Conservation (phyloP, 306 rosid genomes). For the Vachellia pachyceras region DNA sequence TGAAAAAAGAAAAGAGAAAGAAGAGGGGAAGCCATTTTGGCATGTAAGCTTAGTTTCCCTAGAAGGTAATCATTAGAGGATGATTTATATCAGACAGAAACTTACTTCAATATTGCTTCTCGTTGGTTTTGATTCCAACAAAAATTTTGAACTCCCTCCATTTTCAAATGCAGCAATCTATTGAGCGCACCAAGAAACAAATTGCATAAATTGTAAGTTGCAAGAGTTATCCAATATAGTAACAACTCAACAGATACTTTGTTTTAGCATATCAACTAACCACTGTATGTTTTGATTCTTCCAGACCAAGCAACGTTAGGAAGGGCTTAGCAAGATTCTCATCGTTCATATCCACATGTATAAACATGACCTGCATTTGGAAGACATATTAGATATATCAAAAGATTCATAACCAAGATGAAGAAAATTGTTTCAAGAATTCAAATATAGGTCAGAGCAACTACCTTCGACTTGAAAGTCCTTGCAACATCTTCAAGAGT, state of each 20-base stretch:
- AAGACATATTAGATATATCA: constrained; percentile 35
- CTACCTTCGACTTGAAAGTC: constrained; percentile 83
- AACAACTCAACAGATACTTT: constrained; percentile 21
- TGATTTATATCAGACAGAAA: constrained; percentile 25
- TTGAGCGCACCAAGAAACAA: constrained; percentile 34
- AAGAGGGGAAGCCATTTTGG: constrained; percentile 23
- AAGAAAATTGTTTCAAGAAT: constrained; percentile 31
- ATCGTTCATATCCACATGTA: constrained; percentile 66
- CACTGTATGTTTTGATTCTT: constrained; percentile 76
- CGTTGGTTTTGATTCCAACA: constrained; percentile 72
- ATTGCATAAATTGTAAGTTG: constrained; percentile 37
- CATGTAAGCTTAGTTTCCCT: constrained; percentile 28
- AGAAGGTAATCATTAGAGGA: constrained; percentile 12
- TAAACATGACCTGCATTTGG: constrained; percentile 70
- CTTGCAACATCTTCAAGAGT: constrained; percentile 77
- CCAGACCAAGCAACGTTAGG: constrained; percentile 83
- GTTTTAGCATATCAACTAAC: constrained; percentile 55
- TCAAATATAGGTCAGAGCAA: constrained; percentile 35
- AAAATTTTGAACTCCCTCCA: constrained; percentile 72
- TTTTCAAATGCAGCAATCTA: constrained; percentile 87
- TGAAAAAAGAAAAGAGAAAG: constrained; percentile 39
- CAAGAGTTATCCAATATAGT: neutral
- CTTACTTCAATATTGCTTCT: constrained; percentile 75
- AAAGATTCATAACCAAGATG: constrained; percentile 10
- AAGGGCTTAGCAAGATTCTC: constrained; percentile 97